A percentile compares a stretch with the other conserved stretches of the same genome.
Conservation (phyloP, 257 asterid species). For the Rauvolfia tetraphylla region DNA sequence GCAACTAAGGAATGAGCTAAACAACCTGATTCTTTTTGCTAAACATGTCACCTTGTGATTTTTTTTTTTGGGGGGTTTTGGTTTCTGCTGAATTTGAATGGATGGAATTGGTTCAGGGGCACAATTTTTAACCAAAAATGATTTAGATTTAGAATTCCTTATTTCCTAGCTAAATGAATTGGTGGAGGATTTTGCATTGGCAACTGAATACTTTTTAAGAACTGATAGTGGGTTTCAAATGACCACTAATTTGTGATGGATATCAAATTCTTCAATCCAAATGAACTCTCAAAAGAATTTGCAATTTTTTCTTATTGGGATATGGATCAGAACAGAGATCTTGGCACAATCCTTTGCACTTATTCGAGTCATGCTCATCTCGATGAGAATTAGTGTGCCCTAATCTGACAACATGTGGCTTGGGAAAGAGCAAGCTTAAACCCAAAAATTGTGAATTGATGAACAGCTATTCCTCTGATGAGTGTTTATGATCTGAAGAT, state of each 20-base stretch:
- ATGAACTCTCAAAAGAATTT: neutral
- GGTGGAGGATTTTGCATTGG: neutral
- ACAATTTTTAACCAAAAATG: neutral
- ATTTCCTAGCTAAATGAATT: neutral
- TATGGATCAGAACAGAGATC: neutral
- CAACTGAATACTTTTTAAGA: neutral
- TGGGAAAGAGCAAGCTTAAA: neutral
- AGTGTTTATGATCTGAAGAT: too few relatives aligned
- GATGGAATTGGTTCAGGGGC: neutral
- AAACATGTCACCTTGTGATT: neutral
- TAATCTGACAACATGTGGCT: neutral
- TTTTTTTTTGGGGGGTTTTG: neutral
- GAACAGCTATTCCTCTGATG: neutral
- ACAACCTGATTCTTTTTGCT: neutral
- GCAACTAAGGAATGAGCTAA: neutral
- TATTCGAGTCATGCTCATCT: neutral
- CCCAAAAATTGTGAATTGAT: neutral
- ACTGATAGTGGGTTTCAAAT: neutral
- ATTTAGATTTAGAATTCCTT: neutral
- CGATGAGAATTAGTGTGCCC: neutral
- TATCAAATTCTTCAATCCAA: neutral
- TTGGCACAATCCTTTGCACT: neutral
- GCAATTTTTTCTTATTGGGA: neutral
- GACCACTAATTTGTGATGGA: neutral
- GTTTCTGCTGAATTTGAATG: conserved; percentile 2